A percentile compares a stretch with the other conserved stretches of the same genome.
phyloP scores from a whole-genome alignment of 192 early-diverging fungal species.

The Dimargaris cristalligena region DNA sequence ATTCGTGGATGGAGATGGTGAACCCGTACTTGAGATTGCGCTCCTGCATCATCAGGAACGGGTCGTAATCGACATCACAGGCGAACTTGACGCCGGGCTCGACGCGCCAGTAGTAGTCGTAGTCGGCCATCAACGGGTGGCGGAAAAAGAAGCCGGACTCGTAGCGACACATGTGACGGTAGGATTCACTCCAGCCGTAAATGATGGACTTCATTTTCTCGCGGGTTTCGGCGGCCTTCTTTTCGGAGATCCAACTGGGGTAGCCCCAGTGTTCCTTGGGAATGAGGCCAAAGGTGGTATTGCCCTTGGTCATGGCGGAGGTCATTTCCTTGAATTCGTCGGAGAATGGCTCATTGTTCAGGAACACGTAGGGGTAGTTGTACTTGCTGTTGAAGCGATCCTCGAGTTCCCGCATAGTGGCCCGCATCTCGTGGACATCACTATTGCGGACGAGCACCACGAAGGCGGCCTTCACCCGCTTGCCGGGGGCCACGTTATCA shows the following conservation, averaged over 20 bases:
- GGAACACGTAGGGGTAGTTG: constrained; percentile 74
- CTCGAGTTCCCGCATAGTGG: constrained; percentile 56
- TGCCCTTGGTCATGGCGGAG: constrained; percentile 32
- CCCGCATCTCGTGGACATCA: constrained; percentile 40
- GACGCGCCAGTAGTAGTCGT: constrained; percentile 80
- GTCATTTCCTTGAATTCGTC: constrained; percentile 45
- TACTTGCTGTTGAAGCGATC: constrained; percentile 61
- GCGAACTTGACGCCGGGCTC: constrained; percentile 67
- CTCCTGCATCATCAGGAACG: constrained; percentile 60
- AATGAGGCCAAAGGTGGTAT: constrained; percentile 44
- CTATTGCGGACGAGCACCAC: constrained; percentile 60
- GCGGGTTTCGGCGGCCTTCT: constrained; percentile 30
- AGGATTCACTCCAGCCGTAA: constrained; percentile 48
- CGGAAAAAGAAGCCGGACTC: constrained; percentile 63
- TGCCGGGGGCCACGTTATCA: not conserved
- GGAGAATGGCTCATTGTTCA: constrained; percentile 63
- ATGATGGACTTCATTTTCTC: constrained; percentile 37
- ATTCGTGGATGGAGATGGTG: constrained; percentile 57
- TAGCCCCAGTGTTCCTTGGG: constrained; percentile 60
- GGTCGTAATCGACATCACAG: constrained; percentile 72
- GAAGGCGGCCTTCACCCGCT: constrained; percentile 39
- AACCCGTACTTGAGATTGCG: constrained; percentile 69
- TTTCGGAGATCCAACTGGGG: constrained; percentile 59
- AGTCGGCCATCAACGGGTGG: constrained; percentile 46
- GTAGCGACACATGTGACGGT: constrained; percentile 63